These are phyloP conservation scores for Bacidia gigantensis DNA, from an alignment of 495 filamentous ascomycete species.

Conservation along the genomic window DNA sequence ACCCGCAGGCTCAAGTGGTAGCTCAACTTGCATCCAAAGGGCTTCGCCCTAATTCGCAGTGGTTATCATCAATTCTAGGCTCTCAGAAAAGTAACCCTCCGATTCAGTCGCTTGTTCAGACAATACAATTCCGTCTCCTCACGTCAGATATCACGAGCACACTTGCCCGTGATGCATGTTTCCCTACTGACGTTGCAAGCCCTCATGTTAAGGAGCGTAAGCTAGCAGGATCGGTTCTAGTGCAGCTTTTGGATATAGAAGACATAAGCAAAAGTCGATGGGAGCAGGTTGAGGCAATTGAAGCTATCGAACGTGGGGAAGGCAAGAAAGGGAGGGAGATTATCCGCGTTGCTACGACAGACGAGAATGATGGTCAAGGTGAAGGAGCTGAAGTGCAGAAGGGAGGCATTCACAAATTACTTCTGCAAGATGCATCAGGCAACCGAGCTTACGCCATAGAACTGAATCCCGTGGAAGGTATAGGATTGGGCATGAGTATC, in stretches of 20 bases:
- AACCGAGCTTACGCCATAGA: conserved; percentile 61
- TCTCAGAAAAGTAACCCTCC: conserved; percentile 43
- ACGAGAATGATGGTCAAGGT: conserved; percentile 28
- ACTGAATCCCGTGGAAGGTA: conserved; percentile 45
- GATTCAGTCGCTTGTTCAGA: conserved; percentile 57
- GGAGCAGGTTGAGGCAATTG: conserved; percentile 76
- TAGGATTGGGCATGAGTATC: conserved; percentile 55
- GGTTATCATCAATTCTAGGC: conserved; percentile 31
- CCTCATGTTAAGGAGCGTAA: conserved; percentile 37
- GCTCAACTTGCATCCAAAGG: conserved; percentile 32
- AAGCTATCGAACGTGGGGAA: conserved; percentile 73
- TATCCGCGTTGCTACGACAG: conserved; percentile 51
- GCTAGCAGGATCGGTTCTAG: conserved; percentile 45
- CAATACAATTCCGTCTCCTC: conserved; percentile 69
- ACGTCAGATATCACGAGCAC: conserved; percentile 58
- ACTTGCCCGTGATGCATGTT: conserved; percentile 34
- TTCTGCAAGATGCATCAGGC: conserved; percentile 69
- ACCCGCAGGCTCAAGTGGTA: conserved; percentile 24
- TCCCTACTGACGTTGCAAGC: conserved; percentile 45
- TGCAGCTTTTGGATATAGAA: conserved; percentile 76
- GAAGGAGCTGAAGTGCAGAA: conserved; percentile 14
- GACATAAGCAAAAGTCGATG: conserved; percentile 65
- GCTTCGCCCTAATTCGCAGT: conserved; percentile 29
- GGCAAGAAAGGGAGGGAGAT: conserved; percentile 69
- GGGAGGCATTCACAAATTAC: conserved; percentile 61